Base-by-base conservation (phyloP, 371 early-diverging fungal genomes). In the Mucor lusitanicus region DNA sequence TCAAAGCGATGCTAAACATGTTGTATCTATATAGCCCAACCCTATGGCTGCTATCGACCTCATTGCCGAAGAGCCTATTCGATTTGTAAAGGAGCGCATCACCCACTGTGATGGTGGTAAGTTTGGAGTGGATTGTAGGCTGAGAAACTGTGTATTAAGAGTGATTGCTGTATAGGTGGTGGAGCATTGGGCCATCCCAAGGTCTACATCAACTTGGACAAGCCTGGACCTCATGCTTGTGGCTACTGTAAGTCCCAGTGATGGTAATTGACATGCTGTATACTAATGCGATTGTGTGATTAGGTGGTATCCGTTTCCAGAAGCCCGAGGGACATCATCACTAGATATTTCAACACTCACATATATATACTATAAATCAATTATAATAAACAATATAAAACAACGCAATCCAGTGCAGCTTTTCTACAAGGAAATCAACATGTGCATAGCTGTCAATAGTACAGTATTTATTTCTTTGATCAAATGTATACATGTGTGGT, bases 171-270 rank as follows among this genome's bases (percentile, higher is more conserved):
- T 54, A 53, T 64, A 90, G 96, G 95, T 33, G 95, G 92, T 58
- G 97, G 96, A 70, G 80, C 95, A 56, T 85, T 97, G 53, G 97
- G 97, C 40, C 97, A 97, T 71, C 97, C 97, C 32, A 93, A 92
- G 77, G 93, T 97, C 33, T 97, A 91, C 80, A 94, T 97, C 76
- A 96, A 96, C 83, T 87, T 97, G 82, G 95, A 88, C 73, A 79
- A 86, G 61, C 83, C 90, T 67, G 88, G 89, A 61, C 71, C 91
- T 63, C 91, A 93, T 70, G 79, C 89, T 58, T 93, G 93, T 72
- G 85, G 88, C 48, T 93, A 93, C 79, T 93, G 94, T 93, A 88
- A 74, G 92, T 46, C 7, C 28, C 25, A 6, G 19, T n/a, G 50
- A 25, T 50, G 9, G 50, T 19, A 50, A 37, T 37, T 37, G 37